Conservation (phyloP, 257 asterid genomes). For the Lycium ferocissimum region DNA sequence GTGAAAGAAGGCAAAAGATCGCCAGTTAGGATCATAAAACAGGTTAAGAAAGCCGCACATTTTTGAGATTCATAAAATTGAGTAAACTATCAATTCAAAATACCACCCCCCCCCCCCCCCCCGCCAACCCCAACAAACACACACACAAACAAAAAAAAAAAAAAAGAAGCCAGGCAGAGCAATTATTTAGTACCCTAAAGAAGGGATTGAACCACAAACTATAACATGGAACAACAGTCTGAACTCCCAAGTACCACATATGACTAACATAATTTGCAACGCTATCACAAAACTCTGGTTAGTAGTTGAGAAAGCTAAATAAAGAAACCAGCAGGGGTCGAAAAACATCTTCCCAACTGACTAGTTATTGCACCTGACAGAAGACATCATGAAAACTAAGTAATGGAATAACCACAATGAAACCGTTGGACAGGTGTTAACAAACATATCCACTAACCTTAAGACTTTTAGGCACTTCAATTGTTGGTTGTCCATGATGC, state of each 20-base stretch:
- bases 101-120: neutral
- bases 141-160: neutral
- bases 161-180: neutral
- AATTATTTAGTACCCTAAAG: neutral
- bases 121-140: too few species aligned
- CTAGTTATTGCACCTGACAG: neutral
- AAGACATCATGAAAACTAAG: neutral
- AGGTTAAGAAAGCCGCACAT: neutral
- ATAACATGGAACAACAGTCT: constrained; percentile 1
- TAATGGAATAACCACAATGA: neutral
- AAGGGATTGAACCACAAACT: neutral
- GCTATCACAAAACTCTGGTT: neutral
- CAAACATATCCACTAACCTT: constrained; percentile 52
- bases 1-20: constrained; percentile 10
- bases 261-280: neutral
- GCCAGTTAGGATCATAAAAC: neutral
- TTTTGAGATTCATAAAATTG: neutral
- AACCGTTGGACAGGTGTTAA: neutral
- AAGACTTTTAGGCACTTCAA: constrained; percentile 58
- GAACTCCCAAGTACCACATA: constrained; percentile 8
- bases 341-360: constrained; percentile 13
- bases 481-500: constrained; percentile 74
- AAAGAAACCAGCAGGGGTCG: neutral
- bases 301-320: neutral
- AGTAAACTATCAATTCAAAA: neutral